Evolutionary conservation across 208 protist genomes (phyloP), one percentile per base, ranked within the genome.

Genomic region (Crithidia sp.): DNA sequence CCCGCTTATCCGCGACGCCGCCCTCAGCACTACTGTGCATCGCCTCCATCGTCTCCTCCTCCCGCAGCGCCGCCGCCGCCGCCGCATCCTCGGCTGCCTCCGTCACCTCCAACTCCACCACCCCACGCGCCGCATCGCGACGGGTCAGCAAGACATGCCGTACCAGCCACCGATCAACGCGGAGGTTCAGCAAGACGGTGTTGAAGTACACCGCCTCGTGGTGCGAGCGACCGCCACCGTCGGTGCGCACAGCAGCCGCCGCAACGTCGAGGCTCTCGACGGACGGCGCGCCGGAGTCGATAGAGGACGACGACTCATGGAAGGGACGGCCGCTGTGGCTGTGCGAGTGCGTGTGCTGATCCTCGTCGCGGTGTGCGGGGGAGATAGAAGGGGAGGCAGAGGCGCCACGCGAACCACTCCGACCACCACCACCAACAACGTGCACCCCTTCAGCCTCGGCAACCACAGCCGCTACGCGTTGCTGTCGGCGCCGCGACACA

Each of bases 141-240:
- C 64, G 49, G 2, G 64, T 69, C 52, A 69, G 52, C 52, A 69
- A 49, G 9, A 59, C 64, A 47, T 59, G 64, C 16, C 50, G 64
- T 39, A 59, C 40, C 7, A 69, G 17, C 64, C 64, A 69, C 3
- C 52, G 64, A n/a, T 69, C 64, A 39, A 69, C 39, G 39, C 64
- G 64, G 10, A 69, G 52, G 16, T 44, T 69, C 52, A 69, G 40
- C 64, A 69, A n/a, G 13, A 69, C 64, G 5, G 64, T 69, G 52
- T 69, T 69, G 64, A 69, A 69, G 64, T 69, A 69, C 49, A 59
- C 64, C 17, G 64, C 64, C 8, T 69, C 64, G 64, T 69, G 14
- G 12, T 57, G 49, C 8, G 50, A 2, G 37, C 37, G 28, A 28
- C 28, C 28, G 28, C 28, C 28, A 28, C 28, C 28, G 28, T 28